These are phyloP conservation scores for Suhomyces sp. DNA, from an alignment of 805 yeast genomes.

Conservation along the genomic window DNA sequence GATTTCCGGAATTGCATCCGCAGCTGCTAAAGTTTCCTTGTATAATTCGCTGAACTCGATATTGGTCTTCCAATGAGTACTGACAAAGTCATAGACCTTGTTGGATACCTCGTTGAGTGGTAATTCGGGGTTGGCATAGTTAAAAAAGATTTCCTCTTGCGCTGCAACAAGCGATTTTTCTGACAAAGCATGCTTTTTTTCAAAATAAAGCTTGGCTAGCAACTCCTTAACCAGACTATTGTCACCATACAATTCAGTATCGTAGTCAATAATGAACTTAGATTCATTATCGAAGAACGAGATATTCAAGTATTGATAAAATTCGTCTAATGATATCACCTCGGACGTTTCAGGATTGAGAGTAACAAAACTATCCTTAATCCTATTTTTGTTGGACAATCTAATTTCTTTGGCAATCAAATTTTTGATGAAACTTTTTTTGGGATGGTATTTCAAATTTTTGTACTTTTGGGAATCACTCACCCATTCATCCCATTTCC, in stretches of 20 bases:
- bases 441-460: slow-evolving; percentile 63
- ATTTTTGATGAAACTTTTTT: slow-evolving; percentile 68
- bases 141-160: slow-evolving; percentile 39
- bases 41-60: slow-evolving; percentile 34
- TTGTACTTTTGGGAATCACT: slow-evolving; percentile 49
- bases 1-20: slow-evolving; percentile 16
- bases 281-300: slow-evolving; percentile 31
- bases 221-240: slow-evolving; percentile 25
- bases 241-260: slow-evolving; percentile 34
- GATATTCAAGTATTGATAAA: slow-evolving; percentile 38
- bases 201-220: slow-evolving; percentile 24
- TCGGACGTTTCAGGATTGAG: slow-evolving; percentile 26
- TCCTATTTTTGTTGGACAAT: slow-evolving; percentile 70
- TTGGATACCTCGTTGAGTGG: slow-evolving; percentile 38
- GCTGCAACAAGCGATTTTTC: slow-evolving; percentile 25
- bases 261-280: slow-evolving; percentile 34
- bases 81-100: slow-evolving; percentile 41
- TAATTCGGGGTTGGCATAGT: slow-evolving; percentile 34
- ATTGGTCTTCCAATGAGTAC: slow-evolving; percentile 41
- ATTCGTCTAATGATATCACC: slow-evolving; percentile 36
- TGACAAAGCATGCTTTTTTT: slow-evolving; percentile 22
- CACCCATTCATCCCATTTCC: slow-evolving; percentile 98
- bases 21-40: slow-evolving; percentile 27
- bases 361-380: slow-evolving; percentile 61
- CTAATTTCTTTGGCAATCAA: slow-evolving; percentile 82